A percentile compares a stretch with the other conserved stretches of the same genome.
These are phyloP conservation scores for Naganishia albida DNA, from an alignment of 1,284 basidiomycete genomes.

Conservation along the genomic window DNA sequence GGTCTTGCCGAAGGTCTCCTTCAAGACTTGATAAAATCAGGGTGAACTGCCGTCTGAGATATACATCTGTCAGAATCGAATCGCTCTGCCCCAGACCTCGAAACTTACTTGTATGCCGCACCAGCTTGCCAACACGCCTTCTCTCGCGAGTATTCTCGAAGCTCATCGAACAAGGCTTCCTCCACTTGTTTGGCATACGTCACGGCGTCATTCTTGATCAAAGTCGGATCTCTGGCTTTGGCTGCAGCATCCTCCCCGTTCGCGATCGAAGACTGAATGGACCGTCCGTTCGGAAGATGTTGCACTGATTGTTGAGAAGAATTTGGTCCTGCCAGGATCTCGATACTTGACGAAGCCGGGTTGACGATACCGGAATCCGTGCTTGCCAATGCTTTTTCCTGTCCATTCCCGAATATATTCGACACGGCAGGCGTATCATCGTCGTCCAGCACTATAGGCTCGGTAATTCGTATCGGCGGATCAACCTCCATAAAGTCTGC, in stretches of 20 bases:
- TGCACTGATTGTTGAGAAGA: conserved; percentile 8
- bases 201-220: conserved; percentile 6
- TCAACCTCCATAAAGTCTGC: conserved; percentile 17
- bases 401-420: background rate
- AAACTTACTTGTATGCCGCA: conserved; percentile 22
- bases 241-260: background rate
- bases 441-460: conserved; percentile 19
- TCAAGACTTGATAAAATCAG: conserved; percentile 29
- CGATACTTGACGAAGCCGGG: conserved; percentile 13
- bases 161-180: conserved; percentile 19
- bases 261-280: background rate
- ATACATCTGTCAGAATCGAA: background rate
- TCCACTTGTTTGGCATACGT: conserved; percentile 27
- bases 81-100: too few species aligned
- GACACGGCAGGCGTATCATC: conserved; percentile 6
- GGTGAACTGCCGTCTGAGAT: conserved; percentile 21
- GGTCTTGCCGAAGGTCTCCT: conserved; percentile 30
- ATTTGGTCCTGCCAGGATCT: conserved; percentile 5
- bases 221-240: background rate
- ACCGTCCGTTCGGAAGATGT: background rate
- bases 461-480: conserved; percentile 22
- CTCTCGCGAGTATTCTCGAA: conserved; percentile 17
- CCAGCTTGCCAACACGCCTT: conserved; percentile 15
- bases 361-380: conserved; percentile 11
- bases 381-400: background rate